Conservation (phyloP, 179 eudicot species). For the Drosera spatulata region DNA sequence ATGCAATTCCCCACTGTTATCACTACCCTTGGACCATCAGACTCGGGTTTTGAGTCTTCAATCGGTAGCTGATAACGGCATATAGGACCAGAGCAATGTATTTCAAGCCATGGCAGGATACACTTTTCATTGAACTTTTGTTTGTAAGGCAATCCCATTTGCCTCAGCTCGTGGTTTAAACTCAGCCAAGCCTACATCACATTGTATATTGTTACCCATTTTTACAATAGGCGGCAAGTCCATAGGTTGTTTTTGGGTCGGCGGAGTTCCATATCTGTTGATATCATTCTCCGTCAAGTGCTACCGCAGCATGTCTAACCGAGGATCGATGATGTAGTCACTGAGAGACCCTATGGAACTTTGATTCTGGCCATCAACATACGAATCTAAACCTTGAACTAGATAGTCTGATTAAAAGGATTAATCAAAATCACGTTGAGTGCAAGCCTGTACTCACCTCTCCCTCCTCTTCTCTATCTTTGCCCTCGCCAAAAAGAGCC, state of each 20-base stretch:
- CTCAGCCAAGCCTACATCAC: conserved; percentile 57
- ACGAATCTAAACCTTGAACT: conserved; percentile 27
- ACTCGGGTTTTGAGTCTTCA: conserved; percentile 30
- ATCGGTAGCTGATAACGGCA: conserved; percentile 49
- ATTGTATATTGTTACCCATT: conserved; percentile 28
- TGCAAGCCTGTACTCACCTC: too few species aligned
- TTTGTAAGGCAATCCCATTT: conserved; percentile 58
- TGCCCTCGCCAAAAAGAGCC: too few species aligned
- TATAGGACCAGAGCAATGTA: conserved; percentile 58
- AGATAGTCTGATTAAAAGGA: conserved; percentile 43
- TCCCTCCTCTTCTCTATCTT: too few species aligned
- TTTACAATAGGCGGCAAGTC: conserved; percentile 47
- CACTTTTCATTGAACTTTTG: conserved; percentile 51
- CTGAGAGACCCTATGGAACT: conserved; percentile 30
- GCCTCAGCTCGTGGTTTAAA: conserved; percentile 37
- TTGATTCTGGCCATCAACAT: conserved; percentile 12
- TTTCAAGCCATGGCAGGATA: conserved; percentile 57
- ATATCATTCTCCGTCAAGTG: conserved; percentile 53
- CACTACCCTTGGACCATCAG: conserved; percentile 6
- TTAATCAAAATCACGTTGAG: conserved; percentile 22
- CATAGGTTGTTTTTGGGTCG: conserved; percentile 45
- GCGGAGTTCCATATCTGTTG: conserved; percentile 60
- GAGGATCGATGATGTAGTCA: conserved; percentile 52
- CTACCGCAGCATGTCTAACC: conserved; percentile 48
- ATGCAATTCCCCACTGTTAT: conserved; percentile 1